Base-by-base conservation (phyloP, 495 filamentous ascomycete genomes). In the Aspergillus indologenus region DNA sequence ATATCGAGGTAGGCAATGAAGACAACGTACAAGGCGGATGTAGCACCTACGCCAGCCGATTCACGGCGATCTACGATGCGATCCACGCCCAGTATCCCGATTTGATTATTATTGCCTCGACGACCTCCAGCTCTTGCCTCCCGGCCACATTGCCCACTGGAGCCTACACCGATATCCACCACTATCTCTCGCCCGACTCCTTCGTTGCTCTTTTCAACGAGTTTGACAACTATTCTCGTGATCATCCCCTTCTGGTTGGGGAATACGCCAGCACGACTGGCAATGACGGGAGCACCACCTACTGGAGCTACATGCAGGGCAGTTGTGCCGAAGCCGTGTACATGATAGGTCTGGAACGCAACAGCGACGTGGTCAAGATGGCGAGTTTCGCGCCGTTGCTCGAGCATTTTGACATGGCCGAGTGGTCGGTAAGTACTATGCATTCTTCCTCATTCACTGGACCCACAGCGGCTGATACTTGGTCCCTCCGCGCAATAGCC, bases 1-100 rank as follows among this genome's bases (percentile, higher is more conserved):
- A 74, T 46, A 72, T 83, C 53, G 80, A 82, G 65, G 68, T 82
- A 42, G 83, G 83, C 52, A 85, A 85, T 58, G 82, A 85, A 63
- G 83, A 85, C 60, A 77, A 77, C 59, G 70, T 81, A 14, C 71
- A 62, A 42, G 55, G 56, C 7, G 79, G 79, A 0, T 45, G 67
- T 26, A 53, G 47, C 20, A 71, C 74, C 2, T 81, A 81, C 62
- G 68, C 53, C 23, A 53, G 70, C 6, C 76, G 80, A 0, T 80
- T 78, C 60, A 46, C 59, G 4, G 64, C 66, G 18, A 75, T 82
- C 59, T 73, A 74, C 47, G 62, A 81, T 24, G 79, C 81, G n/a
- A 78, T 83, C 51, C 71, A 76, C 5, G 64, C 65, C 9, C 73
- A 71, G 54, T 82, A 83, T 53, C 81, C 79, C 0, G 63, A 79